Conservation (phyloP, 108 stramenopile species). For the Asterionellopsis glacialis region DNA sequence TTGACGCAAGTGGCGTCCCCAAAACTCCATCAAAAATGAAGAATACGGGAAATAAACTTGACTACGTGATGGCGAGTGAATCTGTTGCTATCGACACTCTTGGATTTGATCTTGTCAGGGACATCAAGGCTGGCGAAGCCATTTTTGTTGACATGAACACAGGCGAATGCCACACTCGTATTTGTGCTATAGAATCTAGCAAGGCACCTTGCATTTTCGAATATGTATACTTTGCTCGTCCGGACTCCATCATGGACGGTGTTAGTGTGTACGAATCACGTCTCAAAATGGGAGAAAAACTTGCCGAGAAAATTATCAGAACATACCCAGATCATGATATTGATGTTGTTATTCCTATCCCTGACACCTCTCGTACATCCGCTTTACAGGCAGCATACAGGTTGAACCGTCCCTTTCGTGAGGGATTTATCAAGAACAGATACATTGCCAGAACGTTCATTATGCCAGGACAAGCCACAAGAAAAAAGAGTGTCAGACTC, state of each 20-base stretch:
- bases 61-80: conserved; percentile 92
- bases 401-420: conserved; percentile 88
- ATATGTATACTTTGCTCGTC: conserved; percentile 99
- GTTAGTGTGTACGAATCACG: conserved; percentile 95
- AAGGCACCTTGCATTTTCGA: conserved; percentile 97
- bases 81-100: conserved; percentile 98
- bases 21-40: conserved; percentile 33
- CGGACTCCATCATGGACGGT: conserved; percentile 98
- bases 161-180: conserved; percentile 67
- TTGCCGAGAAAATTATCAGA: conserved; percentile 82
- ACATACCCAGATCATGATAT: conserved; percentile 90
- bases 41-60: conserved; percentile 31
- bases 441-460: conserved; percentile 99
- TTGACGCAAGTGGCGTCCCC: conserved; percentile 9
- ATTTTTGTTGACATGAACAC: conserved; percentile 80
- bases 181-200: conserved; percentile 36
- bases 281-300: conserved; percentile 95
- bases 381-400: conserved; percentile 91
- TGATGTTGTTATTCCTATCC: conserved; percentile 98
- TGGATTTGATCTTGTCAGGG: conserved; percentile 87
- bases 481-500: conserved; percentile 96
- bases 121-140: conserved; percentile 93
- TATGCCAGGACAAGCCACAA: conserved; percentile 97
- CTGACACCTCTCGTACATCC: conserved; percentile 93
- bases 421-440: conserved; percentile 98